These are phyloP conservation scores for Cytospora paraplurivora DNA, from an alignment of 2,329 filamentous ascomycete genomes.

Conservation along the genomic window DNA sequence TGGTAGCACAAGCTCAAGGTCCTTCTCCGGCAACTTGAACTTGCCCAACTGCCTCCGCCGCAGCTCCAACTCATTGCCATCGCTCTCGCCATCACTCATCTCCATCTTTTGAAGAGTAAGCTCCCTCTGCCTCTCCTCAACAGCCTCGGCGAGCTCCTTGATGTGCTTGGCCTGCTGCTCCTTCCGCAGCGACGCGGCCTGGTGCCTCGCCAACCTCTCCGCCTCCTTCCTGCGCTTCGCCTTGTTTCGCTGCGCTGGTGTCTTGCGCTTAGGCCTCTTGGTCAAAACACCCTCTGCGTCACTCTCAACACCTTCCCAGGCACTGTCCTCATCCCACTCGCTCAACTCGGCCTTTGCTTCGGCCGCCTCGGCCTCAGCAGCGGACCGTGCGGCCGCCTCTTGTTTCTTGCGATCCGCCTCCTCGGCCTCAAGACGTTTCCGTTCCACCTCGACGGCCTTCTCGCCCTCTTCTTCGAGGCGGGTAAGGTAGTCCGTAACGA, in stretches of 20 bases:
- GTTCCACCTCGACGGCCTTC: conserved; percentile 78
- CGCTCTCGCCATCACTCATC: conserved; percentile 52
- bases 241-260: conserved; percentile 81
- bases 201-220: conserved; percentile 74
- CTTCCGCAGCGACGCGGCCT: conserved; percentile 72
- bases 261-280: conserved; percentile 84
- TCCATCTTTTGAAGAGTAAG: conserved; percentile 47
- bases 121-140: conserved; percentile 58
- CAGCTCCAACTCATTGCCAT: conserved; percentile 64
- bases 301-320: conserved; percentile 88
- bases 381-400: conserved; percentile 69
- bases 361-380: conserved; percentile 73
- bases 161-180: conserved; percentile 72
- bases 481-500: conserved; percentile 81
- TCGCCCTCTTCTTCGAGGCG: conserved; percentile 74
- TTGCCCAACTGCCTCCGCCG: conserved; percentile 75
- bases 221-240: conserved; percentile 86
- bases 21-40: conserved; percentile 72
- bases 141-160: conserved; percentile 67
- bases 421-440: conserved; percentile 68
- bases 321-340: conserved; percentile 83
- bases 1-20: conserved; percentile 78
- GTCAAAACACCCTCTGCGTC: conserved; percentile 71
- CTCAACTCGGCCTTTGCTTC: conserved; percentile 66
- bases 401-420: conserved; percentile 67